Evolutionary conservation across 2,329 filamentous ascomycete genomes (phyloP), one percentile per base, ranked within the genome.

Genomic region (Apiospora rasikravindrae): DNA sequence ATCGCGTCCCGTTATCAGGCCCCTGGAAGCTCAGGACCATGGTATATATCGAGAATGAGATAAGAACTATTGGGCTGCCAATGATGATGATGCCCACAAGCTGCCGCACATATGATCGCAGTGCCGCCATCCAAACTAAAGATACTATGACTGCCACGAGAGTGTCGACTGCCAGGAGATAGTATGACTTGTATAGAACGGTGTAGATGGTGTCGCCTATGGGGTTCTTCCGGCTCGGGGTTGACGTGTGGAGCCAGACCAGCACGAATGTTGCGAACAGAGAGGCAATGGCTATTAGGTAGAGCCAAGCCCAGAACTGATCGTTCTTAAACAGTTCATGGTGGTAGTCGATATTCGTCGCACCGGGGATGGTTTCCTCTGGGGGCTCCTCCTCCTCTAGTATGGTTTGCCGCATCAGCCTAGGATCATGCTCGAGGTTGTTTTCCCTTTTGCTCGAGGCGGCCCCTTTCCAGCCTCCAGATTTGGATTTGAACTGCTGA

Each of bases 141-240:
- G 96, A 96, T 26, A 98, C 93, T 47, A 97, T 86, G 51, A 98
- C 86, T 0, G 96, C 93, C n/a, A 98, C 92, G 24, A 98, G 82
- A 0, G 96, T 98, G 82, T 98, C 97, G 70, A 96, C 90, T 1
- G 94, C 93, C 57, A 99, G 90, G 75, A 98, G 92, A 79, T 96
- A 92, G 78, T 97, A 96, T 0, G 95, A 98, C 69, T 91, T 91
- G 77, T 93, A 92, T 47, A 99, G 84, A 5, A 94, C 95, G 19
- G 93, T 94, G 82, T 99, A 99, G 72, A 99, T 94, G 1, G 96
- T 98, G 81, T 99, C 96, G 19, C 95, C 96, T 71, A 97, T 89
- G 0, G 92, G 92, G 73, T 88, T 88, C 79, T 93, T 93, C 71
- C 87, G 87, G 70, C 85, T 85, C 6, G 93, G 92, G 0, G 91